A percentile compares a stretch with the other conserved stretches of the same genome.
Evolutionary conservation across 2,329 filamentous ascomycete species (phyloP).

Genomic region (Curvularia hawaiiensis): DNA sequence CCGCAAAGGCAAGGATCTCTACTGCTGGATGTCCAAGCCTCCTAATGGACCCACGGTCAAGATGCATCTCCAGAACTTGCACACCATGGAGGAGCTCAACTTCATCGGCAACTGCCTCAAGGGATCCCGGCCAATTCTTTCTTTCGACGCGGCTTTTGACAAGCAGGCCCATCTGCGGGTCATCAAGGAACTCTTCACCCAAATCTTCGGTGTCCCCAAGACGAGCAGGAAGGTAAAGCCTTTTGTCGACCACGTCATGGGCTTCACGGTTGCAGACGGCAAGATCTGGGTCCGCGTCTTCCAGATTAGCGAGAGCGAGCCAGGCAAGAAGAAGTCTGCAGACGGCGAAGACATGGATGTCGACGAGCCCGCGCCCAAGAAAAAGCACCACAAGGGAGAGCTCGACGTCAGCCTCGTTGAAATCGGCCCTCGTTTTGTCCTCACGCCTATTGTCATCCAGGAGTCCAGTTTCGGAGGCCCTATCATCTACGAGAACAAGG

Average conservation of each 20-base stretch:
- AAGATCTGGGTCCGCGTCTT: slow-evolving; percentile 98
- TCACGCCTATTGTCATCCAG: slow-evolving; percentile 93
- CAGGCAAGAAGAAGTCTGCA: slow-evolving; percentile 52
- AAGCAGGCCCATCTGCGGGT: slow-evolving; percentile 77
- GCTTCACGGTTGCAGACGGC: slow-evolving; percentile 86
- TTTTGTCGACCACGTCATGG: slow-evolving; percentile 94
- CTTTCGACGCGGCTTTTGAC: slow-evolving; percentile 89
- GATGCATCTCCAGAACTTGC: slow-evolving; percentile 82
- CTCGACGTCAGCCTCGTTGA: slow-evolving; percentile 86
- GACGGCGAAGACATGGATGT: slow-evolving; percentile 49
- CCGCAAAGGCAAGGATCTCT: slow-evolving; percentile 91
- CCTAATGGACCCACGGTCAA: slow-evolving; percentile 80
- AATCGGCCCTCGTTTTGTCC: slow-evolving; percentile 89
- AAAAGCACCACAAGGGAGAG: slow-evolving; percentile 59
- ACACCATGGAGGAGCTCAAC: slow-evolving; percentile 96
- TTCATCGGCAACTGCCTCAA: slow-evolving; percentile 97
- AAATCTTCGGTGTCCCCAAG: slow-evolving; percentile 91
- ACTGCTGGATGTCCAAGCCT: slow-evolving; percentile 89
- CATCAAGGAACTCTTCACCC: slow-evolving; percentile 87
- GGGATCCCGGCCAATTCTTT: slow-evolving; percentile 86
- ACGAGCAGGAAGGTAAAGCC: slow-evolving; percentile 89
- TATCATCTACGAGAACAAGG: slow-evolving; percentile 97
- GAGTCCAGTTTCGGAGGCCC: slow-evolving; percentile 95
- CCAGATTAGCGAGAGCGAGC: slow-evolving; percentile 84
- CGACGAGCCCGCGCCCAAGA: slow-evolving; percentile 40